These are phyloP conservation scores for Mycena venus DNA, from an alignment of 768 basidiomycete species.

Conservation along the genomic window DNA sequence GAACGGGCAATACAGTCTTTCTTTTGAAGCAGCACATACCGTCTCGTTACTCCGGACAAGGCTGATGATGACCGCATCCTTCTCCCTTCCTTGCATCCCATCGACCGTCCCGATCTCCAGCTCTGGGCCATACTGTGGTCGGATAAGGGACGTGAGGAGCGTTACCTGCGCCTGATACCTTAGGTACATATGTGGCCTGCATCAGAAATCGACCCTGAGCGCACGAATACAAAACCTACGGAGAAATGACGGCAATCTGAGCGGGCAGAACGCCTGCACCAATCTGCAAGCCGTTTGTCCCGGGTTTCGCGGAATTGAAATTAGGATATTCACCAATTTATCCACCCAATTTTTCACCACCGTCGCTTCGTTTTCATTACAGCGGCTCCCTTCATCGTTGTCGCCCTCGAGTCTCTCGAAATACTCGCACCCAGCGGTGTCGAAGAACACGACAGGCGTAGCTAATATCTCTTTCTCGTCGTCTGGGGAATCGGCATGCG, in stretches of 20 bases:
- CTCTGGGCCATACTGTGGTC: conserved; percentile 72
- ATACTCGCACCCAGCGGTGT: conserved; percentile 95
- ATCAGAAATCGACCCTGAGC: not conserved
- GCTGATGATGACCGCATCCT: conserved; percentile 92
- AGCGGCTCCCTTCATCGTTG: conserved; percentile 90
- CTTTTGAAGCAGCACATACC: conserved; percentile 51
- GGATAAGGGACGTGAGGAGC: conserved; percentile 81
- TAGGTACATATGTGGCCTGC: no score
- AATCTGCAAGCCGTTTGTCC: not conserved
- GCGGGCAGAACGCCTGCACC: conserved; percentile 52
- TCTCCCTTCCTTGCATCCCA: conserved; percentile 97
- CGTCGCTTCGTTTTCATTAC: conserved; percentile 95
- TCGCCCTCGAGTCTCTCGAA: conserved; percentile 86
- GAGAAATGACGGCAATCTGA: conserved; percentile 91
- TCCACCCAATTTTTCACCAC: conserved; percentile 89
- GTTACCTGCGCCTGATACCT: conserved; percentile 97
- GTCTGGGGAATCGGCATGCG: conserved; percentile 66
- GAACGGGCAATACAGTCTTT: not conserved
- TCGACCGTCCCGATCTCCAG: conserved; percentile 97
- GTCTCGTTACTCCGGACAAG: conserved; percentile 93
- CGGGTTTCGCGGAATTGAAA: no score
- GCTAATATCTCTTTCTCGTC: conserved; percentile 79
- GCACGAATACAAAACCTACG: conserved; percentile 58
- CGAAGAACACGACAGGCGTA: conserved; percentile 91
- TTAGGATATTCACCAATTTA: conserved; percentile 75